Base-by-base conservation (phyloP, 805 yeast species). In the Saccharomycopsis sp. region DNA sequence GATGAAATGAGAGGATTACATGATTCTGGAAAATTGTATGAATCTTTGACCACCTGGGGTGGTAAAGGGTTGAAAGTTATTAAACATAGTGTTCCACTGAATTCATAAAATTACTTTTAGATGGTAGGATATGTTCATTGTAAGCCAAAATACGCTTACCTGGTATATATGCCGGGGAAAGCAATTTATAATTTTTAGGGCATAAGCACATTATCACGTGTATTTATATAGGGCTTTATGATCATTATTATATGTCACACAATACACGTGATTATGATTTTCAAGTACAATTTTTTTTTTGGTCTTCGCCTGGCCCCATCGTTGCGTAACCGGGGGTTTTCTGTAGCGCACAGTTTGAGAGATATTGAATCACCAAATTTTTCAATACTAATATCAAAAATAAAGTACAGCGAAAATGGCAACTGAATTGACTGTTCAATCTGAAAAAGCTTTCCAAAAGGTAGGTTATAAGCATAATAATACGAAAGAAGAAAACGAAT, bases 371-470 rank as follows among this genome's bases (percentile, higher is more conserved):
- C 14, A 20, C 14, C 35, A 31, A 31, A 31, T 31, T 31, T 31
- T 31, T 31, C 35, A 31, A 20, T 31, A 31, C 17, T 31, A 7
- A 14, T 14, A 20, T 5, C 17, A 14, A 6, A 14, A 6, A 31
- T 7, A n/a, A 31, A 31, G 35, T 14, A 31, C 20, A 14, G 26
- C 29, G 64, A 78, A 77, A 77, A 93, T 90, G 97, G 94, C 97
- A 71, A 85, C 97, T 75, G 98, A 93, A 83, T 87, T 93, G 79
- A 90, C 96, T 74, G 98, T 93, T 79, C 98, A 93, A 84, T 85
- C 97, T 71, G 98, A 93, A 83, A 90, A 95, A 79, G 98, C 98
- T 88, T 93, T 84, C 96, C 98, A 93, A 83, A 93, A 93, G 94
- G 95, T 86, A 79, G 71, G 94, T 73, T 61, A 47, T 29, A 3